A percentile compares a stretch with the other conserved stretches of the same genome.
phyloP scores from a whole-genome alignment of 805 yeast genomes.

The Kockiozyma suomiensis region DNA sequence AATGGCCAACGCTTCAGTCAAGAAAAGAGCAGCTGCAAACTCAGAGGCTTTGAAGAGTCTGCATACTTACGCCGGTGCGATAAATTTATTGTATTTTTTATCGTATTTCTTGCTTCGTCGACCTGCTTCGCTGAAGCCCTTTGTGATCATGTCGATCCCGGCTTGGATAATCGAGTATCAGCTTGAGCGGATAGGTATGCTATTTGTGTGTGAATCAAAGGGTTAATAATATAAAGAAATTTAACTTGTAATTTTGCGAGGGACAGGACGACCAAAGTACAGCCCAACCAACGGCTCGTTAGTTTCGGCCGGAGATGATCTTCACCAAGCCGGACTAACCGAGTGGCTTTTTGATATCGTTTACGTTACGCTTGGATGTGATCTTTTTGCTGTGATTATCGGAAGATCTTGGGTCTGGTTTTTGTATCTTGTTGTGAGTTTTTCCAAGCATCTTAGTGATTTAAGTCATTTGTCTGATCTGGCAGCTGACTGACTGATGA shows the following conservation, averaged over 20 bases:
- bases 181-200: constrained; percentile 58
- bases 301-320: constrained; percentile 60
- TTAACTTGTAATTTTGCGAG: no score
- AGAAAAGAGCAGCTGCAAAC: constrained; percentile 46
- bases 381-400: constrained; percentile 54
- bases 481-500: neutral
- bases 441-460: no score
- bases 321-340: constrained; percentile 63
- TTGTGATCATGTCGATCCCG: constrained; percentile 49
- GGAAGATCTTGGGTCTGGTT: constrained; percentile 68
- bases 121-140: constrained; percentile 52
- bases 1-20: constrained; percentile 52
- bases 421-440: constrained; percentile 46
- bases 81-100: constrained; percentile 49
- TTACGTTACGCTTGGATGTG: constrained; percentile 63
- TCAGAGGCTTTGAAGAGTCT: constrained; percentile 40
- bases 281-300: constrained; percentile 50
- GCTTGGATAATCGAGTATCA: constrained; percentile 51
- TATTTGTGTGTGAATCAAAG: no score
- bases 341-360: constrained; percentile 74
- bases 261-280: constrained; percentile 56
- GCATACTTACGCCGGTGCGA: constrained; percentile 44
- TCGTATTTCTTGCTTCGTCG: constrained; percentile 48
- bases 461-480: no score
- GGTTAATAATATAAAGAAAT: no score